Evolutionary conservation across 2,329 filamentous ascomycete species (phyloP).

Genomic region (Chrysoporthe deuterocubensis): DNA sequence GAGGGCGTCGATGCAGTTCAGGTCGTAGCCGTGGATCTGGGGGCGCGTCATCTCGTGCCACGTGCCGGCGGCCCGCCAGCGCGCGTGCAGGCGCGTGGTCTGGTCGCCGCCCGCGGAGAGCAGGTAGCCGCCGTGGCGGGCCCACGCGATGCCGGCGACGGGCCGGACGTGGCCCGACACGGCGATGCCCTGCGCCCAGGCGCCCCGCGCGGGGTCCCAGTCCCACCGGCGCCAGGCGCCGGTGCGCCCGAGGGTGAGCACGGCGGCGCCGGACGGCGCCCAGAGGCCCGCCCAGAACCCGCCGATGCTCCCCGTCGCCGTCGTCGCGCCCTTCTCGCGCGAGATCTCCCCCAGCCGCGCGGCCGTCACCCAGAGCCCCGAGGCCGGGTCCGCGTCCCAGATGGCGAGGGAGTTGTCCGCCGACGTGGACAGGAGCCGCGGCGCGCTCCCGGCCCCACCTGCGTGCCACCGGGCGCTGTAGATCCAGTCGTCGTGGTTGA

Average conservation of each 20-base stretch:
- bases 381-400: conserved; percentile 83
- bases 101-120: conserved; percentile 91
- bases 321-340: conserved; percentile 92
- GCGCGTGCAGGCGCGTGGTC: conserved; percentile 84
- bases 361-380: conserved; percentile 88
- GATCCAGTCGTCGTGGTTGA: conserved; percentile 98
- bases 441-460: conserved; percentile 27
- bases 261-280: conserved; percentile 75
- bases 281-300: conserved; percentile 97
- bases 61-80: conserved; percentile 69
- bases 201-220: conserved; percentile 61
- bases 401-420: conserved; percentile 94
- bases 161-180: conserved; percentile 83
- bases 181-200: conserved; percentile 78
- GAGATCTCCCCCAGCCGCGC: conserved; percentile 92
- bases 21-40: conserved; percentile 96
- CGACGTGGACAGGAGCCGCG: conserved; percentile 84
- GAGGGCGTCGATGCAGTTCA: conserved; percentile 88
- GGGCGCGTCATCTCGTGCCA: conserved; percentile 97
- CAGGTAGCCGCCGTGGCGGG: conserved; percentile 80
- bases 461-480: conserved; percentile 81
- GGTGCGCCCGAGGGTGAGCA: conserved; percentile 85
- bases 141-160: conserved; percentile 84
- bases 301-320: conserved; percentile 91
- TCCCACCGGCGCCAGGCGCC: conserved; percentile 93